Percentiles rank a stretch among this genome's conserved stretches.
phyloP scores from a whole-genome alignment of 345 rosid species.

The Eucalyptus viminalis region DNA sequence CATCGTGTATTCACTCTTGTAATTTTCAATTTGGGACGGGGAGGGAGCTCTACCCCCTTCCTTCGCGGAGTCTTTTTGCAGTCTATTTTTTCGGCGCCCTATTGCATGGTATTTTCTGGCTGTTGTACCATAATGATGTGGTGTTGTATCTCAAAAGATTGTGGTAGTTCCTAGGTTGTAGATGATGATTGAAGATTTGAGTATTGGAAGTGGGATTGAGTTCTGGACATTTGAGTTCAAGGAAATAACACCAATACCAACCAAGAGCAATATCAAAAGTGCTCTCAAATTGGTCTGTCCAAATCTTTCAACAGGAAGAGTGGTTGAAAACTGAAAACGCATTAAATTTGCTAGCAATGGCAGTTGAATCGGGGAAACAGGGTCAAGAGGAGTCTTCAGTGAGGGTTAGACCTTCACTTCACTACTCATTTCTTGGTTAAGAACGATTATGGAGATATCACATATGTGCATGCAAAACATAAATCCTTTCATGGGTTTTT shows the following conservation, averaged over 20 bases:
- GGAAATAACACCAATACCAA: neutral
- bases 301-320: neutral
- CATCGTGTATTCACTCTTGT: neutral
- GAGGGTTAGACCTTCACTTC: neutral
- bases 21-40: neutral
- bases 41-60: neutral
- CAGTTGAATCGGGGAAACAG: neutral
- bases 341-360: neutral
- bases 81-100: neutral
- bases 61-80: neutral
- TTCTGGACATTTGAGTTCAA: neutral
- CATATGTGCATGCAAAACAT: neutral
- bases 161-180: neutral
- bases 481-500: neutral
- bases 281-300: neutral
- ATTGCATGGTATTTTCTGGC: neutral
- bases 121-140: neutral
- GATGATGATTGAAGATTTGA: neutral
- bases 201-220: neutral
- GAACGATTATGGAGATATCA: neutral
- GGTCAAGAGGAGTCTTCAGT: neutral
- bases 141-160: neutral
- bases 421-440: neutral
- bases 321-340: neutral
- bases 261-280: neutral